Base-by-base conservation (phyloP, 345 rosid genomes). In the Camelina laxa region DNA sequence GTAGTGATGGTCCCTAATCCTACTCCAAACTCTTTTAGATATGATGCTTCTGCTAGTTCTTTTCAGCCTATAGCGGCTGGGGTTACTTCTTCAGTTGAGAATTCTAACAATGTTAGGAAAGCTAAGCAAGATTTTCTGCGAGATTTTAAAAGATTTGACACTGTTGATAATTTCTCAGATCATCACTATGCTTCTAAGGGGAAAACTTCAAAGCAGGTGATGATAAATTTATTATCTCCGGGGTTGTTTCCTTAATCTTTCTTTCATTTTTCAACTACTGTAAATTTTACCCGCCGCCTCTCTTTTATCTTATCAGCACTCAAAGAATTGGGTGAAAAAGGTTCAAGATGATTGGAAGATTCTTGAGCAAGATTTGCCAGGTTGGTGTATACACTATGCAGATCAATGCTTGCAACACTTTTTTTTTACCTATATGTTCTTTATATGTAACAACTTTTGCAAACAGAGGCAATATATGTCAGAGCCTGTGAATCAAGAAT, bases 321-420 rank as follows among this genome's bases (percentile, higher is more conserved):
- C 88, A 0, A 88, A 85, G 72, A 79, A 44, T 54, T 94, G 95
- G 97, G 86, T 84, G 41, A 91, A 88, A 79, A 87, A 80, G 79
- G 86, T 94, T 75, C 98, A 90, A 79, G 88, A 84, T 10, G 98
- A 94, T 74, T 94, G 98, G 98, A 85, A 68, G 84, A 90, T 86
- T 55, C 86, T 91, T 63, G 89, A 88, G 83, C 90, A 91, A 60
- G 95, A 90, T 84, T 83, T 94, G 82, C 97, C 98, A 60, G 97
- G 98, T 91, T 54, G 38, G 69, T 74, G 44, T 65, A 24, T 31
- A 24, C 58, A 41, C 49, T 60, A n/a, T 55, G 63, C 60, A 10
- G 20, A 73, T 44, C 55, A 64, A 42, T 36, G 63, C 66, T 39
- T 45, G 48, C 65, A 35, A 31, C 62, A 38, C 2, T 27, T 27